Evolutionary conservation across 345 rosid species (phyloP).

Genomic region (Ailanthus altissimus): DNA sequence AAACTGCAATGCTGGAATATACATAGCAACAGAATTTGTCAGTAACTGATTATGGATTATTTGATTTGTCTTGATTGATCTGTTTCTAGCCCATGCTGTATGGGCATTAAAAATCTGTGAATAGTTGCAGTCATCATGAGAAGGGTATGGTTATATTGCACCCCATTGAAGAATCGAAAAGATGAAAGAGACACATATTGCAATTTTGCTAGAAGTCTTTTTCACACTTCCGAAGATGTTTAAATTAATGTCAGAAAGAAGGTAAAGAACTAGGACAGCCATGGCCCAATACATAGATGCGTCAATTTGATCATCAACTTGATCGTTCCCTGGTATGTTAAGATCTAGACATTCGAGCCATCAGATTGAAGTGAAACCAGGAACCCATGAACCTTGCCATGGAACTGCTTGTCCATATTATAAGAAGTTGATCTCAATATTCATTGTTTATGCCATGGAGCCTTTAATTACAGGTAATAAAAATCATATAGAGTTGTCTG

Average conservation of each 20-base stretch:
- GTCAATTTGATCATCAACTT: not conserved
- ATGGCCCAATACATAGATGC: not conserved
- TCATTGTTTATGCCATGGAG: no score
- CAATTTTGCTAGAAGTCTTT: not conserved
- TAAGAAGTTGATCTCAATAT: no score
- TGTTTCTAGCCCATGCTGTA: not conserved
- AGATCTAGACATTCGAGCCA: conserved; percentile 1
- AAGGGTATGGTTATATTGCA: not conserved
- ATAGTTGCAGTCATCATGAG: not conserved
- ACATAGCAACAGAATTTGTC: not conserved
- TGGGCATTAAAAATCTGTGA: not conserved
- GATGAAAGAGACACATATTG: not conserved
- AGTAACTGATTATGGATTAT: not conserved
- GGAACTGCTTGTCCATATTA: no score
- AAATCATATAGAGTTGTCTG: not conserved
- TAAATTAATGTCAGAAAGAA: not conserved
- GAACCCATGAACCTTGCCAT: not conserved
- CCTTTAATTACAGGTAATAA: no score
- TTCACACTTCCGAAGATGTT: not conserved
- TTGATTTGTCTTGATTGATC: not conserved
- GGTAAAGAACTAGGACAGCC: not conserved
- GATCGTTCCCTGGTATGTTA: not conserved
- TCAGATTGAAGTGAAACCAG: not conserved
- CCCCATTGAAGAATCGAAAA: not conserved
- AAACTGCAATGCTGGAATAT: not conserved